Base-by-base conservation (phyloP, 2,329 filamentous ascomycete genomes). In the Phialophora chinensis region DNA sequence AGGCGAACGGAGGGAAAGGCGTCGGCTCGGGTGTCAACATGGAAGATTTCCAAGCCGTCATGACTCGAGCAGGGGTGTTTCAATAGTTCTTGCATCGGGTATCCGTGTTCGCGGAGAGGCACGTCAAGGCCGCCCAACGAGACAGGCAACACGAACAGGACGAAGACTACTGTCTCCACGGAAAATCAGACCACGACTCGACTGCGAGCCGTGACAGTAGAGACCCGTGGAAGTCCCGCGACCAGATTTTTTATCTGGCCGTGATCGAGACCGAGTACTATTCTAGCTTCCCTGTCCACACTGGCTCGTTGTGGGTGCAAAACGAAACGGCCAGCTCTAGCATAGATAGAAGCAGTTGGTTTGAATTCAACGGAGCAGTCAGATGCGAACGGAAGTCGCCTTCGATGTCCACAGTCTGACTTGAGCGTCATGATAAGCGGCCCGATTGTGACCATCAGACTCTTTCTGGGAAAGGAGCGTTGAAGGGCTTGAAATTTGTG, bases 21-120 rank as follows among this genome's bases (percentile, higher is more conserved):
- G 85, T 91, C 11, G 86, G 83, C 44, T 85, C 83, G 64, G 92
- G 91, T 7, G 94, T 96, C 10, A 87, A 83, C 49, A 82, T 89
- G 74, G 89, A 91, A 60, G 92, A 97, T 75, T 97, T 97, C 79
- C 90, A 93, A 78, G 87, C 87, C 62, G 91, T 97, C 4, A 94
- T 97, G 92, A 86, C 84, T 71, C 84, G 91, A 73, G 93, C 93
- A 5, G 93, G 93, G 0, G 88, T 93, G 44, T 94, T 94, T 85
- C 88, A 87, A 77, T 90, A 84, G 89, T 42, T 17, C 35, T 42
- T 4, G 35, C 35, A 42, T 42, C 2, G 14, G 35, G 4, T 7
- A 7, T 20, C 12, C 17, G 14, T n/a, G 14, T n/a, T 20, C 17
- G 12, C 5, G 38, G 7, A n/a, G 38, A 44, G 17, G 17, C 14